These are phyloP conservation scores for Allantophomopsis cytisporea DNA, from an alignment of 2,329 filamentous ascomycete species.

Conservation along the genomic window DNA sequence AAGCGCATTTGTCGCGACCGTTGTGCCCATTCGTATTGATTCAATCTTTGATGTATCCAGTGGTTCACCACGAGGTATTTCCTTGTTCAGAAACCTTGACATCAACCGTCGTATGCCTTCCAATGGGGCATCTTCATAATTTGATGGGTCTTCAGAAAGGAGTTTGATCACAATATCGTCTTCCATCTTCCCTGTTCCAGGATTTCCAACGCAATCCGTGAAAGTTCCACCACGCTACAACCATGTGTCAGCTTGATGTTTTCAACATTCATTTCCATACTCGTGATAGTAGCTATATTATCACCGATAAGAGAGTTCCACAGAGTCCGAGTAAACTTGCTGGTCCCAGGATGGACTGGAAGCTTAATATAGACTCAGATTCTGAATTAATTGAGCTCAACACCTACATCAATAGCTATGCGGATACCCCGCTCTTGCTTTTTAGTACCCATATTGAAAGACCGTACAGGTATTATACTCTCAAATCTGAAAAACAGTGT, in stretches of 20 bases:
- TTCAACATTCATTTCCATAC: no score
- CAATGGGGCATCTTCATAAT: constrained; percentile 82
- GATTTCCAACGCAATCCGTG: constrained; percentile 81
- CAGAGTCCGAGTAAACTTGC: no score
- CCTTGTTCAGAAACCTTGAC: constrained; percentile 57
- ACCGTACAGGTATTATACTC: no score
- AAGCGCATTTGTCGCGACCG: constrained; percentile 84
- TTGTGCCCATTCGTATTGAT: constrained; percentile 91
- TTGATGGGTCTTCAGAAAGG: constrained; percentile 77
- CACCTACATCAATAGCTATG: constrained; percentile 3
- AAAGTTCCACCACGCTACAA: constrained; percentile 66
- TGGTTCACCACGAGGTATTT: constrained; percentile 67
- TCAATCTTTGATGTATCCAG: constrained; percentile 77
- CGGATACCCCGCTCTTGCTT: constrained; percentile 2
- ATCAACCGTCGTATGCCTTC: constrained; percentile 84
- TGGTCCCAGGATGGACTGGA: no score
- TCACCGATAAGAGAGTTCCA: no score
- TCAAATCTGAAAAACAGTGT: no score
- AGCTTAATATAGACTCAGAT: no score
- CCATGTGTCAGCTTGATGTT: no score
- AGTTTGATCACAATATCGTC: constrained; percentile 79
- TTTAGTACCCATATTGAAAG: no score
- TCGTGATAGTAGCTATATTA: no score
- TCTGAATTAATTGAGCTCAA: no score
- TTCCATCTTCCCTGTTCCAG: constrained; percentile 52